These are phyloP conservation scores for Sporothrix luriei DNA, from an alignment of 2,329 filamentous ascomycete genomes.

Conservation along the genomic window DNA sequence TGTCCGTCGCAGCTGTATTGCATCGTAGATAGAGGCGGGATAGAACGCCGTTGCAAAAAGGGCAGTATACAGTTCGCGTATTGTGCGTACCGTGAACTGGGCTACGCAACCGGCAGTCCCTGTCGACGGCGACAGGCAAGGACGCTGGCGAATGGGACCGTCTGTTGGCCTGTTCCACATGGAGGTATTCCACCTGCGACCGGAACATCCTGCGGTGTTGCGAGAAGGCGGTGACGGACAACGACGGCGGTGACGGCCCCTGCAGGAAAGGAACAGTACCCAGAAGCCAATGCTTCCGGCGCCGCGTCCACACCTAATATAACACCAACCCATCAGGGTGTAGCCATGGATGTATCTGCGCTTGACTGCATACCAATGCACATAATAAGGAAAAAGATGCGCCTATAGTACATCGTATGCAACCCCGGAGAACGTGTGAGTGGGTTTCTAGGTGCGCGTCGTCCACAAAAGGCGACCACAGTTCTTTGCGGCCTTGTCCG, in stretches of 20 bases:
- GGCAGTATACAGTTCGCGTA: conserved; percentile 4
- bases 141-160: not conserved
- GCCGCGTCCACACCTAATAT: conserved; percentile 11
- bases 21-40: conserved; percentile 6
- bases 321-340: conserved; percentile 20
- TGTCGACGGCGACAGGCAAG: not conserved
- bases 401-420: not conserved
- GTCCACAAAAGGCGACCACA: not conserved
- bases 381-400: conserved; percentile 15
- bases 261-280: conserved; percentile 3
- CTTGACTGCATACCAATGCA: not conserved
- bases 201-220: not conserved
- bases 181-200: not conserved
- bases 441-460: conserved; percentile 3
- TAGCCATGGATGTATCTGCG: not conserved
- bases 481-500: conserved; percentile 13
- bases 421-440: not conserved
- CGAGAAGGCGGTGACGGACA: conserved; percentile 20
- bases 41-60: not conserved
- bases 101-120: too few species aligned
- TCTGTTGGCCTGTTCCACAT: not conserved
- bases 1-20: not conserved
- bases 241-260: conserved; percentile 19
- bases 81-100: conserved; percentile 4
- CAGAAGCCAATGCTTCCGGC: not conserved